A percentile compares a stretch with the other conserved stretches of the same genome.
phyloP scores from a whole-genome alignment of 2,329 filamentous ascomycete species.

The Elsinoe ampelina region DNA sequence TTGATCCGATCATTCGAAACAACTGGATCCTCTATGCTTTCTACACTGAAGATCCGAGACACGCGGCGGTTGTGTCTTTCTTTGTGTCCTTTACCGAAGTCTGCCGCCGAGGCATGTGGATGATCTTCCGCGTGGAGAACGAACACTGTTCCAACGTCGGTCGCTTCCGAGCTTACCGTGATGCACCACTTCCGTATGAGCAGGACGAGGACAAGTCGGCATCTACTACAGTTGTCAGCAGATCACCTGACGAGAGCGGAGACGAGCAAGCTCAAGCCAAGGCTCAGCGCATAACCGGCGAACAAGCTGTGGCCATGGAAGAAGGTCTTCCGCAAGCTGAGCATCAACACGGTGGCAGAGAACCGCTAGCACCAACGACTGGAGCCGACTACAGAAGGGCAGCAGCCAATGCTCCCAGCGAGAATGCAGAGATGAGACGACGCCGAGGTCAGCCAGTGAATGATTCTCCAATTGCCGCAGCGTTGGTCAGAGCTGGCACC shows the following conservation, averaged over 20 bases:
- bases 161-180: slow-evolving; percentile 79
- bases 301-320: slow-evolving; percentile 1
- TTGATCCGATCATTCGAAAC: slow-evolving; percentile 81
- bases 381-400: slow-evolving; percentile 9
- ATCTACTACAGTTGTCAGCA: slow-evolving; percentile 12
- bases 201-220: slow-evolving; percentile 6
- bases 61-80: slow-evolving; percentile 76
- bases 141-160: slow-evolving; percentile 91
- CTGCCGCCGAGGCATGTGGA: slow-evolving; percentile 80
- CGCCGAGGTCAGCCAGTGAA: slow-evolving; percentile 19
- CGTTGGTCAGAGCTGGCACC: slow-evolving; percentile 47
- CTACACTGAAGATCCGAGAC: slow-evolving; percentile 68
- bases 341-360: neutral
- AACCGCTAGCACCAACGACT: slow-evolving; percentile 21
- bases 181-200: slow-evolving; percentile 77
- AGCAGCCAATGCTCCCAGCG: neutral
- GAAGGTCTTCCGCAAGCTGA: neutral
- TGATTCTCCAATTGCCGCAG: slow-evolving; percentile 31
- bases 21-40: slow-evolving; percentile 92
- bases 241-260: neutral
- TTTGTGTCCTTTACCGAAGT: slow-evolving; percentile 69
- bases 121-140: slow-evolving; percentile 89
- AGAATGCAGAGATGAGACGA: slow-evolving; percentile 14
- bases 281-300: neutral
- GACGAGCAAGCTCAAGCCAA: slow-evolving; percentile 1